These are phyloP conservation scores for Phaeotremella fagi DNA, from an alignment of 768 basidiomycete species.

Conservation along the genomic window DNA sequence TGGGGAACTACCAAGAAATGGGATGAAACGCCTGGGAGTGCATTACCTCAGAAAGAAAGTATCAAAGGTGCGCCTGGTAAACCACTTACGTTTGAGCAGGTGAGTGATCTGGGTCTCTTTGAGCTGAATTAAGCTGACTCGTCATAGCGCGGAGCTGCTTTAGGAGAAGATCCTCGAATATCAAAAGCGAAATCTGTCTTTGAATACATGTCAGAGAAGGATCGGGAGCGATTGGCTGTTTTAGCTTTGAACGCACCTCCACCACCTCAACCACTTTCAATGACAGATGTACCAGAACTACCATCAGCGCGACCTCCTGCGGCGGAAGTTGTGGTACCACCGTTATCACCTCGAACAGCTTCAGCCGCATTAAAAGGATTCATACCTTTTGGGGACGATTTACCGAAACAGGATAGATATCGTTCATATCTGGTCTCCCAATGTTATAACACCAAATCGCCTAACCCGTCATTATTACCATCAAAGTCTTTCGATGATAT, in stretches of 20 bases:
- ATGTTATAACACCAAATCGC: slow-evolving; percentile 51
- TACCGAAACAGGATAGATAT: slow-evolving; percentile 78
- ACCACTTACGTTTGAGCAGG: slow-evolving; percentile 68
- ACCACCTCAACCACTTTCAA: slow-evolving; percentile 33
- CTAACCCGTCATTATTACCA: slow-evolving; percentile 55
- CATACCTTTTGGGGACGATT: slow-evolving; percentile 69
- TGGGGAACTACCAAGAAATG: slow-evolving; percentile 55
- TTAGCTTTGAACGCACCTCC: slow-evolving; percentile 21
- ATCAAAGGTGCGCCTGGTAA: slow-evolving; percentile 51
- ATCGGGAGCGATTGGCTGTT: slow-evolving; percentile 69
- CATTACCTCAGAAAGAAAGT: slow-evolving; percentile 28
- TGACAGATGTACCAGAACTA: slow-evolving; percentile 33
- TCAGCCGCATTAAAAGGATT: slow-evolving; percentile 83
- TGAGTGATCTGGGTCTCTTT: slow-evolving; percentile 47
- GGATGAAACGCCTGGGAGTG: slow-evolving; percentile 30
- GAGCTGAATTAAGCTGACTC: background rate
- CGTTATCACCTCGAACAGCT: slow-evolving; percentile 70
- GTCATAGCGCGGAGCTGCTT: slow-evolving; percentile 66
- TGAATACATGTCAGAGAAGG: slow-evolving; percentile 88
- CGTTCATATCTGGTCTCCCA: slow-evolving; percentile 73
- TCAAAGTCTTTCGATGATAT: slow-evolving; percentile 64
- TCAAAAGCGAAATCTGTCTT: slow-evolving; percentile 64
- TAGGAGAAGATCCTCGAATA: slow-evolving; percentile 72
- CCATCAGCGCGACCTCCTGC: slow-evolving; percentile 43
- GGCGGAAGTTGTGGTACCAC: slow-evolving; percentile 55